Conservation (phyloP, 192 early-diverging fungal species). For the Coemansia sp. region DNA sequence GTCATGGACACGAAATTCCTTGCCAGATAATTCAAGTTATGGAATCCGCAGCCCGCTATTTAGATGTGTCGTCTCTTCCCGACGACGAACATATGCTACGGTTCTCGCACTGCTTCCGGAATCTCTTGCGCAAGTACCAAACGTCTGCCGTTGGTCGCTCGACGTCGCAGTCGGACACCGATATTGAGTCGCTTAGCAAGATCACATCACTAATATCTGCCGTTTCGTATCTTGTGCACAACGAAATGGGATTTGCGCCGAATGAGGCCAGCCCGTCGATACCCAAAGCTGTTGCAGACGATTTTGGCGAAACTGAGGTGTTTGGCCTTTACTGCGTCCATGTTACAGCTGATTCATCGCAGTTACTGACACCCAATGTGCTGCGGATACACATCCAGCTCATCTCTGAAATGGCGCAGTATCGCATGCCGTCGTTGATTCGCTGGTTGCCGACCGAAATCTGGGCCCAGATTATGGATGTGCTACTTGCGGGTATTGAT, state of each 20-base stretch:
- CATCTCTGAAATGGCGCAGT: slow-evolving; percentile 46
- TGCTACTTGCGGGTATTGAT: slow-evolving; percentile 36
- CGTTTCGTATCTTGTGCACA: slow-evolving; percentile 37
- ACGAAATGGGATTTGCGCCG: slow-evolving; percentile 48
- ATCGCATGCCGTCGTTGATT: slow-evolving; percentile 40
- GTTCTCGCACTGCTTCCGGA: slow-evolving; percentile 35
- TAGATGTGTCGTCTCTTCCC: slow-evolving; percentile 40
- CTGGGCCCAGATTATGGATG: slow-evolving; percentile 31
- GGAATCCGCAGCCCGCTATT: slow-evolving; percentile 40
- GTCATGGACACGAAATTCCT: slow-evolving; percentile 24
- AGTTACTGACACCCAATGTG: slow-evolving; percentile 37
- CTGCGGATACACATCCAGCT: slow-evolving; percentile 44
- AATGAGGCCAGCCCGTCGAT: slow-evolving; percentile 26
- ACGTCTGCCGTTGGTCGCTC: neutral
- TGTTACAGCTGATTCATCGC: slow-evolving; percentile 18
- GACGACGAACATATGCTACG: slow-evolving; percentile 36
- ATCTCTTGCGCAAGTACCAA: slow-evolving; percentile 31
- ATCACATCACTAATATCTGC: slow-evolving; percentile 32
- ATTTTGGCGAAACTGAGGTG: slow-evolving; percentile 47
- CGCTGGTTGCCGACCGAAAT: slow-evolving; percentile 39
- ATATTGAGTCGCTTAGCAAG: slow-evolving; percentile 27
- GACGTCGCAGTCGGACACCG: slow-evolving; percentile 4
- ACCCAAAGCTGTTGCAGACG: slow-evolving; percentile 29
- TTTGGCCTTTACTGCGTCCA: slow-evolving; percentile 49
- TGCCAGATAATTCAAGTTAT: slow-evolving; percentile 33